Conservation (phyloP, 441 rosid genomes). For the Aquilaria agallochum region DNA sequence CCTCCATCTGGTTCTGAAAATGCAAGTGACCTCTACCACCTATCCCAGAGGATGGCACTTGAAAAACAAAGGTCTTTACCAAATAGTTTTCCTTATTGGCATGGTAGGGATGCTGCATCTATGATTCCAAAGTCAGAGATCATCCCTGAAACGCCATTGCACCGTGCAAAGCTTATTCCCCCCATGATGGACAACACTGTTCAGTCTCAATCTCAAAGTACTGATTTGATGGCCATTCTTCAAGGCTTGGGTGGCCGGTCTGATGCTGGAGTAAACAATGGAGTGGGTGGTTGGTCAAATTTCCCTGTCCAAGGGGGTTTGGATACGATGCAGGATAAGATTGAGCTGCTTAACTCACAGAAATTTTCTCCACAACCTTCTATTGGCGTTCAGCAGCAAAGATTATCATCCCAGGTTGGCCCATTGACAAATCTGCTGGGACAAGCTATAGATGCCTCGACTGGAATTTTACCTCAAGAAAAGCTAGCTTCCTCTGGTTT, state of each 20-base stretch:
- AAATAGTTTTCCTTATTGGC: constrained; percentile 60
- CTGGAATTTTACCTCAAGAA: constrained; percentile 46
- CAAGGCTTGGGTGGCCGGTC: constrained; percentile 70
- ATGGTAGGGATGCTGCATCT: constrained; percentile 66
- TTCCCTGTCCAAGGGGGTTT: constrained; percentile 44
- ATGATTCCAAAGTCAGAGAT: constrained; percentile 57
- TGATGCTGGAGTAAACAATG: constrained; percentile 45
- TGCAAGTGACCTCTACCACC: constrained; percentile 59
- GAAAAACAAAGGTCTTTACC: constrained; percentile 72
- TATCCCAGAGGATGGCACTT: constrained; percentile 74
- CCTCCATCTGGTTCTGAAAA: constrained; percentile 51
- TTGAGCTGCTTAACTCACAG: constrained; percentile 46
- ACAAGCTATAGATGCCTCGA: constrained; percentile 54
- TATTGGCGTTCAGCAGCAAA: constrained; percentile 70
- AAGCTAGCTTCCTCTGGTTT: constrained; percentile 43
- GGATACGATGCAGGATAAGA: constrained; percentile 60
- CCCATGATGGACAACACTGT: constrained; percentile 35
- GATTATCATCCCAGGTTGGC: constrained; percentile 44
- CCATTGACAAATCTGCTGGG: constrained; percentile 57
- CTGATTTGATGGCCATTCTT: constrained; percentile 69
- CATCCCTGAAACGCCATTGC: constrained; percentile 36
- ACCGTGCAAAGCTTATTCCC: constrained; percentile 34
- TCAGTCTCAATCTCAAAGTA: constrained; percentile 60
- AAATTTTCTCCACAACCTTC: constrained; percentile 55
- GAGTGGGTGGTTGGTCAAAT: constrained; percentile 61